A percentile compares a stretch with the other conserved stretches of the same genome.
Evolutionary conservation across 768 basidiomycete genomes (phyloP).

Genomic region (Serendipita sp.): DNA sequence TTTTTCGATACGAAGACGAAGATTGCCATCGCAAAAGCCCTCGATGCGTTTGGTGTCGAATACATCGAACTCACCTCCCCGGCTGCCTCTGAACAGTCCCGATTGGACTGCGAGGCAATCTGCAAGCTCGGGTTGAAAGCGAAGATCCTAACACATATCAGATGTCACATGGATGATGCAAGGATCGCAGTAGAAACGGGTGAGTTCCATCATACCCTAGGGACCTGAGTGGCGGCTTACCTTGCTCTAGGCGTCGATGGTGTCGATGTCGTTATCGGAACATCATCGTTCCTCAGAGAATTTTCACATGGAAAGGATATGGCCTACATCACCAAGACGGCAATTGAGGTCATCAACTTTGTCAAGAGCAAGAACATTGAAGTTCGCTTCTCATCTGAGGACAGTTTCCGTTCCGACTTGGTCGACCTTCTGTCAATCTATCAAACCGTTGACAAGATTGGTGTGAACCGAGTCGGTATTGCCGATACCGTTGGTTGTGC

Average conservation of each 20-base stretch:
- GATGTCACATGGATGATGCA: slow-evolving; percentile 99
- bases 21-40: slow-evolving; percentile 95
- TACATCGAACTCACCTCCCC: slow-evolving; percentile 99
- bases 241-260: slow-evolving; percentile 70
- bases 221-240: neutral
- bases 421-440: slow-evolving; percentile 98
- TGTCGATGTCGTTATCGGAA: slow-evolving; percentile 98
- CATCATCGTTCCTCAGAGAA: slow-evolving; percentile 96
- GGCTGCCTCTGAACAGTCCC: slow-evolving; percentile 90
- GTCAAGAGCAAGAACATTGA: slow-evolving; percentile 99
- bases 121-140: slow-evolving; percentile 95
- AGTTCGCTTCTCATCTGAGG: slow-evolving; percentile 98
- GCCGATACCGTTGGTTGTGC: slow-evolving; percentile 99
- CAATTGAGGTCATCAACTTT: slow-evolving; percentile 95
- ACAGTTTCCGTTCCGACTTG: slow-evolving; percentile 98
- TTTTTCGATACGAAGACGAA: slow-evolving; percentile 99
- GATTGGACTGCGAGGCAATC: slow-evolving; percentile 88
- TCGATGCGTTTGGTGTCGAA: slow-evolving; percentile 98
- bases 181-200: slow-evolving; percentile 96
- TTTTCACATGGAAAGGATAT: slow-evolving; percentile 99
- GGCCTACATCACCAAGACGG: slow-evolving; percentile 97
- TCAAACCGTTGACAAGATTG: slow-evolving; percentile 98
- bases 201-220: slow-evolving; percentile 20
- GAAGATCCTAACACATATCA: slow-evolving; percentile 96
- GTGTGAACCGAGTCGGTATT: slow-evolving; percentile 95